phyloP scores from a whole-genome alignment of 495 filamentous ascomycete genomes.

The Chaetomium tenue region DNA sequence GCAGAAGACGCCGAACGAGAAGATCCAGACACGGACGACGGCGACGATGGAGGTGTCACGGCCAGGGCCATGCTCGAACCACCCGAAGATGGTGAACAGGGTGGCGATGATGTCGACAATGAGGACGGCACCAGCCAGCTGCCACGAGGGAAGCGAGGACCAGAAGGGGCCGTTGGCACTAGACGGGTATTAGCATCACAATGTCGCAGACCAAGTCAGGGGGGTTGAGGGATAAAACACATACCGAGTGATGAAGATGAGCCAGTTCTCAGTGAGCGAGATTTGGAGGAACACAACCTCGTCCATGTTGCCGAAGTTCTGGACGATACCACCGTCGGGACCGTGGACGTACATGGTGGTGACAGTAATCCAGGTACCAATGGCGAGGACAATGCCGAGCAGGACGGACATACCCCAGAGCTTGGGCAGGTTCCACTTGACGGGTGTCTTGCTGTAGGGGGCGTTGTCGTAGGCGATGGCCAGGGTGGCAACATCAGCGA shows the following conservation, averaged over 20 bases:
- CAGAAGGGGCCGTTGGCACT: conserved; percentile 82
- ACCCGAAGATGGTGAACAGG: conserved; percentile 79
- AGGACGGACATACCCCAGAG: conserved; percentile 89
- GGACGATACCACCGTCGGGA: conserved; percentile 73
- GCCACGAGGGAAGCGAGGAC: conserved; percentile 79
- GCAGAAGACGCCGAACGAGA: conserved; percentile 77
- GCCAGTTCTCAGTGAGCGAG: conserved; percentile 89
- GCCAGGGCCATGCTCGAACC: conserved; percentile 56
- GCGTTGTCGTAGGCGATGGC: conserved; percentile 94
- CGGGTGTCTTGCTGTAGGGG: conserved; percentile 78
- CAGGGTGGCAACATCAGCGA: conserved; percentile 89
- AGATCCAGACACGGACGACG: conserved; percentile 84
- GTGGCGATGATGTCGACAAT: conserved; percentile 79
- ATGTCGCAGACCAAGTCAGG: not conserved
- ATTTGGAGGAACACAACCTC: conserved; percentile 86
- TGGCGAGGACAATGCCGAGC: conserved; percentile 73
- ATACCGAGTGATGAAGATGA: conserved; percentile 83
- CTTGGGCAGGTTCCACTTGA: conserved; percentile 92
- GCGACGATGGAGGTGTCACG: conserved; percentile 66
- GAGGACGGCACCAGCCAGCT: conserved; percentile 71
- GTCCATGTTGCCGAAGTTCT: conserved; percentile 80
- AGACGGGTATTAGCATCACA: conserved; percentile 13
- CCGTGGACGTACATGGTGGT: conserved; percentile 71
- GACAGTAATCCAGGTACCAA: conserved; percentile 80
- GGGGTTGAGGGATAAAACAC: not conserved